Base-by-base conservation (phyloP, 768 basidiomycete genomes). In the Nidula microcarpa region DNA sequence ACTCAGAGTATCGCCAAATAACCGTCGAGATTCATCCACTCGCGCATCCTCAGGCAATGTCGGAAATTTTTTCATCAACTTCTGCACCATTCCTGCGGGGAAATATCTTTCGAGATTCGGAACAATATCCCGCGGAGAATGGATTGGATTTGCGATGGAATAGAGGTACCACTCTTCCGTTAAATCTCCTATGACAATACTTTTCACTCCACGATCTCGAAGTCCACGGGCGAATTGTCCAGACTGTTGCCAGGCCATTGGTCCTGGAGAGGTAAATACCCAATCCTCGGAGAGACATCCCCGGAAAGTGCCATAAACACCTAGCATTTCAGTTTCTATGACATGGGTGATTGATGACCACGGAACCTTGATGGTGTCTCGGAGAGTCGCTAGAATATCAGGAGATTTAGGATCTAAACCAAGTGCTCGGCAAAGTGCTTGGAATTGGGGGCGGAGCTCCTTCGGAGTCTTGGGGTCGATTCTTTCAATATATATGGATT, bases 161-260 rank as follows among this genome's bases (percentile, higher is more conserved):
- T 89, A 90, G 49, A 89, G 75, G 63, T 82, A 87, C 87, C 88
- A 90, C 64, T 91, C 88, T 58, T 90, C 86, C 13, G 71, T 74
- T 48, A 89, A 73, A 51, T 88, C 85, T 7, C 89, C 89, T n/a
- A 86, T 68, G 48, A 84, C 70, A 53, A 91, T 70, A 60, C 77
- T 81, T 39, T 71, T 75, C 44, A 89, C 74, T 2, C 89, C 87
- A 16, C 80, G 82, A 16, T 72, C 77, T 44, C 62, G 66, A 10
- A 90, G 74, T 1, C 72, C 77, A 8, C 66, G 66, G 0, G 85
- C 84, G 50, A 92, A 73, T 1, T 68, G 73, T 2, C 88, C 86
- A 1, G 74, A 75, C 11, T 78, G 78, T 60, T 91, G 89, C 78
- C 84, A 88, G 37, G 73, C 69, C 82, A 91, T 86, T 1, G 82